Base-by-base conservation (phyloP, 2,329 filamentous ascomycete genomes). In the Pyrenophora seminiperda region DNA sequence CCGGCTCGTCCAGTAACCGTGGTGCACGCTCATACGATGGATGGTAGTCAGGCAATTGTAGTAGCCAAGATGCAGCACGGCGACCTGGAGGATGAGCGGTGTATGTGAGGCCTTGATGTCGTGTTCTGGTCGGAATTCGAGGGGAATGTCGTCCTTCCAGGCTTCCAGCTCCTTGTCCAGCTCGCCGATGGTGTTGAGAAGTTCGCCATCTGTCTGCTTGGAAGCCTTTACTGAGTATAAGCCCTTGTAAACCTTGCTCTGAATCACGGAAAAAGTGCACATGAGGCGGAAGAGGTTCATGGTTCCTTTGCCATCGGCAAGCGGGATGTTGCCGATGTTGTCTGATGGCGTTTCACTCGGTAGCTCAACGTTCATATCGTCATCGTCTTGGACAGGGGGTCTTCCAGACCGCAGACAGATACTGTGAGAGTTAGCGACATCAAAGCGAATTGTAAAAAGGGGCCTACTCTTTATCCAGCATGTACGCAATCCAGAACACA, bases 21-120 rank as follows among this genome's bases (percentile, higher is more conserved):
- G 92, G 65, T 97, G 94, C 22, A 97, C 89, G 33, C 91, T 96
- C 94, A 97, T 99, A 42, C 94, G 90, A 72, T 99, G 94, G 58
- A 99, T 97, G 0, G 94, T 99, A 1, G 93, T 97, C 42, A 99
- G 77, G 65, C 92, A 97, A 72, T 99, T 99, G 78, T 97, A 97
- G 74, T 99, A 99, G 1, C 91, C 88, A 66, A 99, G 95, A 72
- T 99, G 94, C 50, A 99, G 78, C 71, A 96, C 90, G 53, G 96
- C 92, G 43, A 99, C 85, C 59, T 97, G 93, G 15, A 99, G 79
- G 15, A 97, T 92, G n/a, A 97, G 80, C 1, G 93, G 92, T 0
- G 91, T 95, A 71, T 97, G 91, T 0, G 88, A 89, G 0, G 91
- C 90, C 72, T 91, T 92, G 73, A 99, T 97, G 73, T 97, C 92